phyloP scores from a whole-genome alignment of 2,329 filamentous ascomycete genomes.

The Tolypocladium inflatum region DNA sequence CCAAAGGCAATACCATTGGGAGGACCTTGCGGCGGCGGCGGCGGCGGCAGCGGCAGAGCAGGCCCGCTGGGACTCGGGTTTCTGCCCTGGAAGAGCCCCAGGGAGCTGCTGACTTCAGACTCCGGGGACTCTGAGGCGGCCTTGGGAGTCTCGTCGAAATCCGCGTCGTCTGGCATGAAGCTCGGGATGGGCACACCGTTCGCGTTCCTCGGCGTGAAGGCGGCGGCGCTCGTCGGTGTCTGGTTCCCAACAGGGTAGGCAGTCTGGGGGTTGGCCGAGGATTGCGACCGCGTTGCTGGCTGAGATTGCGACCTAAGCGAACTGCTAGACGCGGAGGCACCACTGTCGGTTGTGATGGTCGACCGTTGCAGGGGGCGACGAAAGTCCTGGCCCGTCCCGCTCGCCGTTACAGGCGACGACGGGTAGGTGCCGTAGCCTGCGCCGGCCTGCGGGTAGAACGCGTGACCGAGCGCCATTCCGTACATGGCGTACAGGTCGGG shows the following conservation, averaged over 20 bases:
- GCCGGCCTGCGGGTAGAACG: conserved; percentile 36
- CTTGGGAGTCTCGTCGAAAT: conserved; percentile 35
- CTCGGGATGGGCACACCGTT: conserved; percentile 45
- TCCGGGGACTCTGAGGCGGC: conserved; percentile 34
- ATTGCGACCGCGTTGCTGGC: conserved; percentile 42
- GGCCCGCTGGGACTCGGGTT: conserved; percentile 16
- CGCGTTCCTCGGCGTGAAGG: conserved; percentile 26
- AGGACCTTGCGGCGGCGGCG: conserved; percentile 13
- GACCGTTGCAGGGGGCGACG: conserved; percentile 49
- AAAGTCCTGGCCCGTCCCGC: conserved; percentile 37
- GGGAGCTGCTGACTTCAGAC: conserved; percentile 33
- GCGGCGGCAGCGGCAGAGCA: conserved; percentile 1
- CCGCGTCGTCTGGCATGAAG: conserved; percentile 46
- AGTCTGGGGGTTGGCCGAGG: conserved; percentile 15
- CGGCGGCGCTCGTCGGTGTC: conserved; percentile 24
- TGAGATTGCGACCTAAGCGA: conserved; percentile 59
- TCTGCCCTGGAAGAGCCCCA: conserved; percentile 15
- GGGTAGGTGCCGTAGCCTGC: conserved; percentile 43
- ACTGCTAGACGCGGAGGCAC: conserved; percentile 37
- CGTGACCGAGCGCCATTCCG: conserved; percentile 27
- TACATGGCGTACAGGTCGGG: conserved; percentile 48
- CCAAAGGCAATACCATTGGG: conserved; percentile 36
- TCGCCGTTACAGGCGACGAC: conserved; percentile 42
- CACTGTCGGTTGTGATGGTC: conserved; percentile 37
- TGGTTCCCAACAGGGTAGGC: conserved; percentile 19